These are phyloP conservation scores for Cyclotella atomus DNA, from an alignment of 108 stramenopile species.

Conservation along the genomic window DNA sequence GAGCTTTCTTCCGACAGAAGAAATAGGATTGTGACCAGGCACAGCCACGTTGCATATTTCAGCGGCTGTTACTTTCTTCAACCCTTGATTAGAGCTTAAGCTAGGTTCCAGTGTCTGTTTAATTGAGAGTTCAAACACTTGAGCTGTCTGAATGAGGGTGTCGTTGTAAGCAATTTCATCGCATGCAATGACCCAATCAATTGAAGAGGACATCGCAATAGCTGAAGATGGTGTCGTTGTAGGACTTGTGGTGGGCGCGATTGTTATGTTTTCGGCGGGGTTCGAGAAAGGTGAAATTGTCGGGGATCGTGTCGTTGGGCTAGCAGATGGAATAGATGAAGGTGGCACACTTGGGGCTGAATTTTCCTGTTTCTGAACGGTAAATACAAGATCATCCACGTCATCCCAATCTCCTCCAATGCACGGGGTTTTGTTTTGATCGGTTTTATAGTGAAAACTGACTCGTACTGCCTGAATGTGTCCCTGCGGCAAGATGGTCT, in stretches of 20 bases:
- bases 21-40: neutral
- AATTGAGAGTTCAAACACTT: neutral
- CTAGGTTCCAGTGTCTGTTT: neutral
- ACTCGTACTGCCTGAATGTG: neutral
- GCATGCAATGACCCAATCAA: conserved; percentile 5
- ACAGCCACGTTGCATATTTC: neutral
- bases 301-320: no score
- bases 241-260: neutral
- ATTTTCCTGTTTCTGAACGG: neutral
- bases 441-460: neutral
- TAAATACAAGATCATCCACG: conserved; percentile 2
- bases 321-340: neutral
- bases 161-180: neutral
- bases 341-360: neutral
- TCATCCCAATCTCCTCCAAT: conserved; percentile 1
- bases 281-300: no score
- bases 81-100: neutral
- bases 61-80: neutral
- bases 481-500: neutral
- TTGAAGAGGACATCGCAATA: neutral
- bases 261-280: neutral
- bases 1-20: neutral
- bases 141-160: neutral
- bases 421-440: neutral
- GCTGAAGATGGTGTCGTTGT: neutral